Conservation (phyloP, 1,284 basidiomycete genomes). For the Kalmanozyma brasiliensis region DNA sequence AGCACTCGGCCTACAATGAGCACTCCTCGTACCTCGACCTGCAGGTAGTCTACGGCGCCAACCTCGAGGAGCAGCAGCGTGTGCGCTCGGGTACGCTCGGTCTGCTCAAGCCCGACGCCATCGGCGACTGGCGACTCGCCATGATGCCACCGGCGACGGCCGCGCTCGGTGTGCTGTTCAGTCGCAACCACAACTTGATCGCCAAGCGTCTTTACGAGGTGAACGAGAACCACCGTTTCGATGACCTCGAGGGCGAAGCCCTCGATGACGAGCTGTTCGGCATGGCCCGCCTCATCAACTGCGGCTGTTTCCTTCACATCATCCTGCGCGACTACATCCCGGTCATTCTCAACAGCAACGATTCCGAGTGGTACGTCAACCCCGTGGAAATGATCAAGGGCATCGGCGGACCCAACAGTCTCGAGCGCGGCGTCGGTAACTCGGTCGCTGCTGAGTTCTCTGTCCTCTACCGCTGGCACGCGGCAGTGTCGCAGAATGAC, state of each 20-base stretch:
- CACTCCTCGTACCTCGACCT: slow-evolving; percentile 81
- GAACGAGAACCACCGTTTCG: slow-evolving; percentile 50
- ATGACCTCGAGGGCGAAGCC: slow-evolving; percentile 31
- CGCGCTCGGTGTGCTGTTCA: slow-evolving; percentile 77
- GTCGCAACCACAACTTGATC: slow-evolving; percentile 78
- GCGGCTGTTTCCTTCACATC: slow-evolving; percentile 48
- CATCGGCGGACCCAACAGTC: slow-evolving; percentile 32
- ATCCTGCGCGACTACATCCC: slow-evolving; percentile 59
- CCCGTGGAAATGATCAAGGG: slow-evolving; percentile 50
- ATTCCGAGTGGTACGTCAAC: slow-evolving; percentile 56
- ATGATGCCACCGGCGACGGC: slow-evolving; percentile 80
- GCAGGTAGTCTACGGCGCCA: slow-evolving; percentile 74
- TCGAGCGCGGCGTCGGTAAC: slow-evolving; percentile 56
- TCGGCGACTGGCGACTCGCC: slow-evolving; percentile 64
- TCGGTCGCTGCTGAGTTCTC: slow-evolving; percentile 55
- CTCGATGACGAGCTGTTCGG: slow-evolving; percentile 58
- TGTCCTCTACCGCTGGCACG: slow-evolving; percentile 57
- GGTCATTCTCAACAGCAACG: slow-evolving; percentile 57
- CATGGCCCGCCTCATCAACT: slow-evolving; percentile 46
- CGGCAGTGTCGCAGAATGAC: slow-evolving; percentile 52
- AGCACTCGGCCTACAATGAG: slow-evolving; percentile 72
- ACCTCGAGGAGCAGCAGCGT: slow-evolving; percentile 22
- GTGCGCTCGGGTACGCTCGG: slow-evolving; percentile 35
- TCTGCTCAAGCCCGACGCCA: slow-evolving; percentile 45
- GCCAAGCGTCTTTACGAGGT: slow-evolving; percentile 76